Evolutionary conservation across 2,329 filamentous ascomycete species (phyloP).

Genomic region (Penicillium sp.): DNA sequence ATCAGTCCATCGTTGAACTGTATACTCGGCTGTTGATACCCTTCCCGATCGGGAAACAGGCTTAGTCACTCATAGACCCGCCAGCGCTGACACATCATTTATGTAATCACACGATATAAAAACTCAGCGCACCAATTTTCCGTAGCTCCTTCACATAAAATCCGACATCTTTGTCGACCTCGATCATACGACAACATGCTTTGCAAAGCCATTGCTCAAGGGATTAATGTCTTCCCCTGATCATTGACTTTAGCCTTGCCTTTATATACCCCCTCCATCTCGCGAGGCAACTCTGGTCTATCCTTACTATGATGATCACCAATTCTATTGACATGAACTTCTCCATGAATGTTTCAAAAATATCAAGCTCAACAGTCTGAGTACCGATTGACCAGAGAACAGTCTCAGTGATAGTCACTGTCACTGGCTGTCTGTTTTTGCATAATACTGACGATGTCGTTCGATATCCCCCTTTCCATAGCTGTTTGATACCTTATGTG

Average conservation of each 20-base stretch:
- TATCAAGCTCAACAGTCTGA: slow-evolving; percentile 31
- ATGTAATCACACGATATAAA: slow-evolving; percentile 6
- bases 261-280: not conserved
- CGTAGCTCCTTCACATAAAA: not conserved
- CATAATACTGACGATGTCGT: not conserved
- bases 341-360: slow-evolving; percentile 20
- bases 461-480: not conserved
- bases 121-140: slow-evolving; percentile 1
- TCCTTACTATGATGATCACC: slow-evolving; percentile 22
- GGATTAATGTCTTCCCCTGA: slow-evolving; percentile 8
- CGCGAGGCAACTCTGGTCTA: slow-evolving; percentile 4
- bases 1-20: not conserved
- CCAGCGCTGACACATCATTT: not conserved
- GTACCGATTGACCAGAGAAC: slow-evolving; percentile 9
- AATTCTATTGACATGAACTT: slow-evolving; percentile 21
- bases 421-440: not conserved
- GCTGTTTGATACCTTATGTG: not conserved
- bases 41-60: not conserved
- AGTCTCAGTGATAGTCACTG: not conserved
- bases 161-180: not conserved
- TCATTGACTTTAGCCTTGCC: not conserved
- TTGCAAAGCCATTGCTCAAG: not conserved
- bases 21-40: slow-evolving; percentile 1
- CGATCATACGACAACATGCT: not conserved
- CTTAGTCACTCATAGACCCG: not conserved